Evolutionary conservation across 2,329 filamentous ascomycete species (phyloP), one percentile per base, ranked within the genome.

Genomic region (Aureobasidium musti): DNA sequence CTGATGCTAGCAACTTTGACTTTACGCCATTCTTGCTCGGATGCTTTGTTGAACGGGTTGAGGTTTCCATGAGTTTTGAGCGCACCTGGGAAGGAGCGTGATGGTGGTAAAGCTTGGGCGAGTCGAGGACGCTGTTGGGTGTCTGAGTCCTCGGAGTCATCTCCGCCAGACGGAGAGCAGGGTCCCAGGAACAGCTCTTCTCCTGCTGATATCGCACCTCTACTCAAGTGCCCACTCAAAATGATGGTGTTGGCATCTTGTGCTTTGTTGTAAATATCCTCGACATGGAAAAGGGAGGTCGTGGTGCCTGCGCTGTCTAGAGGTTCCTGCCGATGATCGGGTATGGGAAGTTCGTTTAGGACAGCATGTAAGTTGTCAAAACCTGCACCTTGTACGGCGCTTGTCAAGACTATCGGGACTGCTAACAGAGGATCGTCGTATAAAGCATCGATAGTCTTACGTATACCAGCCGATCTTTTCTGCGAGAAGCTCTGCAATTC

Each of bases 371-470:
- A 76, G 65, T 90, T 85, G 5, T 88, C 87, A 65, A 98, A 89
- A 0, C 95, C 94, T 14, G 84, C 88, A 0, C 94, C 95, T 71
- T 89, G 91, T 1, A 97, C 88, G 4, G 92, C 88, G 74, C 93
- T 97, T 3, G 92, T 94, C 67, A 98, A 83, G 1, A 97, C 79
- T 57, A 99, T 93, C 0, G 95, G 95, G 1, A 98, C 90, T 39
- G 86, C 81, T 1, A 73, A 74, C 26, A 71, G 79, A 73, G 68
- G 81, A 77, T 79, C 79, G 21, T 79, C 74, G 1, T 78, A 72
- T 28, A 91, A 81, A 30, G 77, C 77, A 60, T 82, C 74, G n/a
- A 89, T 78, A 8, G 87, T 78, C 8, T 81, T 81, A 65, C 83
- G 82, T 13, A 89, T 84, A 65, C 89, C 87, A 21, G 80, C 77